phyloP scores from a whole-genome alignment of 2,329 filamentous ascomycete genomes.

The Penicillium sp. region DNA sequence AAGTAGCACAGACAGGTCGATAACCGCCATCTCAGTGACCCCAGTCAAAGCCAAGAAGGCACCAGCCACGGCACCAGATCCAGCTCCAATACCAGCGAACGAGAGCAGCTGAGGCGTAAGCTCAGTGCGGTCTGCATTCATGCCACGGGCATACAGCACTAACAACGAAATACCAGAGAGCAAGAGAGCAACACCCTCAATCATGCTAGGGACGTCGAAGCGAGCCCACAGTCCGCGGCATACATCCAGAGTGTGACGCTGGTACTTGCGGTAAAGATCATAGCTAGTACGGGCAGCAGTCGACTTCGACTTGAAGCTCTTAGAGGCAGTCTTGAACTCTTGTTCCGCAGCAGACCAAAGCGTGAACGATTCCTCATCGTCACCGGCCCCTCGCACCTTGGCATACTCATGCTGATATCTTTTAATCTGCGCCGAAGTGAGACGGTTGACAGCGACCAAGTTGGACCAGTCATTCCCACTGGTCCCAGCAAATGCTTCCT shows the following conservation, averaged over 20 bases:
- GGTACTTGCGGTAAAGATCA: slow-evolving; percentile 65
- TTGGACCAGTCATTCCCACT: slow-evolving; percentile 69
- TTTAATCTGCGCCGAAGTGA: slow-evolving; percentile 80
- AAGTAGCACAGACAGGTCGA: slow-evolving; percentile 38
- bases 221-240: slow-evolving; percentile 86
- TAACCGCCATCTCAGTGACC: slow-evolving; percentile 26
- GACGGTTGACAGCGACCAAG: slow-evolving; percentile 68
- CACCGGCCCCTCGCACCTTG: slow-evolving; percentile 62
- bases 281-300: slow-evolving; percentile 44
- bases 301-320: slow-evolving; percentile 35
- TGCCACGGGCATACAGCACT: slow-evolving; percentile 64
- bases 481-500: slow-evolving; percentile 79
- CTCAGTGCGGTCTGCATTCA: slow-evolving; percentile 51
- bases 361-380: slow-evolving; percentile 52
- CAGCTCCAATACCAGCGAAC: slow-evolving; percentile 48
- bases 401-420: slow-evolving; percentile 85
- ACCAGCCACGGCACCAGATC: slow-evolving; percentile 39
- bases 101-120: slow-evolving; percentile 52
- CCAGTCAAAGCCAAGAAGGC: slow-evolving; percentile 18
- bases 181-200: slow-evolving; percentile 69
- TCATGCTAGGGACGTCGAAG: slow-evolving; percentile 84
- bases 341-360: slow-evolving; percentile 60
- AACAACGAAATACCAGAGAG: slow-evolving; percentile 64
- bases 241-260: slow-evolving; percentile 68
- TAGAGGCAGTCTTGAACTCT: slow-evolving; percentile 47